phyloP scores from a whole-genome alignment of 164 flowering plant genomes.

The Berberis vulgaris region DNA sequence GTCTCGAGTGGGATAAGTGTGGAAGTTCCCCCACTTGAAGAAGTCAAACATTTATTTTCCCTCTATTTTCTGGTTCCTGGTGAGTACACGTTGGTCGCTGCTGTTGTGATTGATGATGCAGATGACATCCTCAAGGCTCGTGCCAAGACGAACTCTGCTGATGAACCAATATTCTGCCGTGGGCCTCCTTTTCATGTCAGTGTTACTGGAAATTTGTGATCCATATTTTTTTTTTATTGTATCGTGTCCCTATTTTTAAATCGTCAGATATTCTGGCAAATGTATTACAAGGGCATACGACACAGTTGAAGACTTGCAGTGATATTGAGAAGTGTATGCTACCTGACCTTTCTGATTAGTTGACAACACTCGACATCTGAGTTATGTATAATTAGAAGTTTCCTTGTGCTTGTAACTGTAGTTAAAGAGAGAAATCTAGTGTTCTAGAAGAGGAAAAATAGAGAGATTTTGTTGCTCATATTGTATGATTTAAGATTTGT shows the following conservation, averaged over 20 bases:
- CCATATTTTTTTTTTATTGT: too few relatives aligned
- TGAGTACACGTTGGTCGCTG: constrained; percentile 88
- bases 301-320: not conserved
- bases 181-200: constrained; percentile 92
- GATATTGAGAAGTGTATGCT: too few relatives aligned
- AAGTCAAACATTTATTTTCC: constrained; percentile 67
- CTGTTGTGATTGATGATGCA: constrained; percentile 82
- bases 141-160: constrained; percentile 58
- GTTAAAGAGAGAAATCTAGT: too few relatives aligned
- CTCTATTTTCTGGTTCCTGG: constrained; percentile 90
- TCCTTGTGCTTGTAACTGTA: too few relatives aligned
- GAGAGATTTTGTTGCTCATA: too few relatives aligned
- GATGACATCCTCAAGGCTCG: constrained; percentile 85
- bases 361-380: too few relatives aligned
- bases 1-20: constrained; percentile 57
- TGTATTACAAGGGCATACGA: not conserved
- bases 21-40: constrained; percentile 88
- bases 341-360: too few relatives aligned
- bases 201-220: constrained; percentile 54
- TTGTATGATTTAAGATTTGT: too few relatives aligned
- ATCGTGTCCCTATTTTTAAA: not conserved
- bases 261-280: not conserved
- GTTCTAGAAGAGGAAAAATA: too few relatives aligned
- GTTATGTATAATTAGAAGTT: too few relatives aligned
- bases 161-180: constrained; percentile 87